Base-by-base conservation (phyloP, 495 filamentous ascomycete species). In the Terfezia boudieri region DNA sequence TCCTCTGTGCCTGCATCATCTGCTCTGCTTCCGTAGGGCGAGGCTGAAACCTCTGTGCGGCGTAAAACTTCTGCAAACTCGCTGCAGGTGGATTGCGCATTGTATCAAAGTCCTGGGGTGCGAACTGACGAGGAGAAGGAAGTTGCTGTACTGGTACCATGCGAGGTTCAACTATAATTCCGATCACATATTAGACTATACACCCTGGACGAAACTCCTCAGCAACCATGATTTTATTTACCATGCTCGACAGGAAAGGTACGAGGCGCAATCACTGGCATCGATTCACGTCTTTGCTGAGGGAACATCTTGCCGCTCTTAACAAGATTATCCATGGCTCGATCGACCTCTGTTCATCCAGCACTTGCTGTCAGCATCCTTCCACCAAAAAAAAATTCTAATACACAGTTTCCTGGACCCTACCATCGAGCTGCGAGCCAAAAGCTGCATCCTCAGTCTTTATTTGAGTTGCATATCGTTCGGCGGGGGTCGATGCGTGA, bases 1-100 rank as follows among this genome's bases (percentile, higher is more conserved):
- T 84, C 71, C 90, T 82, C 74, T 98, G 96, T 67, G 86, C 88
- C 77, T 95, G 90, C 77, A 93, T 82, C 80, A 94, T 84, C 71
- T 94, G 87, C 71, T 98, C 90, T 66, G 88, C 85, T 73, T 98
- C 90, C 73, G 82, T 92, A 53, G 83, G 84, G 64, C 86, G 84
- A 64, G 84, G 76, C 70, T 89, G 86, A 70, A 88, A 89, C 60
- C 90, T 84, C 70, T 98, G 90, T 55, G 78, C 80, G 60, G 86
- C 84, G 68, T 94, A 96, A 70, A 88, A 98, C 61, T 80, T 86
- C 66, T 95, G 90, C 53, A 89, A 72, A 64, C 89, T 93, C 58
- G 83, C 77, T 51, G 77, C 76, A 55, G 83, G 80, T 66, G 83
- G 84, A 54, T 77, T 70, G 50, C 79, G 72, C 58, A 78, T 76